Percentiles rank a stretch among this genome's conserved stretches.
phyloP scores from a whole-genome alignment of 2,329 filamentous ascomycete genomes.

The Fusarium avenaceum region DNA sequence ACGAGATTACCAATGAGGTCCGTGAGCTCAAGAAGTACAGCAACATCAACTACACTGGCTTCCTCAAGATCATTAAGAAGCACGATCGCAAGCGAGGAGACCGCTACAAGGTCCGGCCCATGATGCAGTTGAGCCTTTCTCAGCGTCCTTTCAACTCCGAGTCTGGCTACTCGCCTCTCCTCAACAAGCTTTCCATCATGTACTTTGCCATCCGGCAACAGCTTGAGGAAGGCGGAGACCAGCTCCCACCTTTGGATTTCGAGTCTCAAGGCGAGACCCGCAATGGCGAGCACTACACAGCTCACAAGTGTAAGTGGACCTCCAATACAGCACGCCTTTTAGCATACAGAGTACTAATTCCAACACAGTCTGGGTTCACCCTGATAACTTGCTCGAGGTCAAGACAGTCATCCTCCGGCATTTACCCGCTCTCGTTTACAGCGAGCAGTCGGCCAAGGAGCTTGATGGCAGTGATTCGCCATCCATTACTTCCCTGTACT shows the following conservation, averaged over 20 bases:
- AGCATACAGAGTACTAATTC: conserved; percentile 12
- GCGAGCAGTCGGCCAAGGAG: conserved; percentile 85
- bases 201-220: conserved; percentile 94
- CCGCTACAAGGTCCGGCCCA: conserved; percentile 87
- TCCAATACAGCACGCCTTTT: neutral
- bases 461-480: conserved; percentile 86
- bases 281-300: conserved; percentile 81
- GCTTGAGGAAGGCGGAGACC: conserved; percentile 68
- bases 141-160: conserved; percentile 95
- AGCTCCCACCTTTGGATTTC: conserved; percentile 60
- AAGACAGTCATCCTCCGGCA: conserved; percentile 95
- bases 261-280: conserved; percentile 68
- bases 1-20: conserved; percentile 89
- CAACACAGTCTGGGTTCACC: conserved; percentile 86
- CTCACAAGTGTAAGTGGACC: conserved; percentile 80
- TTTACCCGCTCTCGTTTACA: conserved; percentile 92
- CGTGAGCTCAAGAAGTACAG: conserved; percentile 96
- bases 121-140: conserved; percentile 91
- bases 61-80: conserved; percentile 98
- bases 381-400: conserved; percentile 94
- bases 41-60: conserved; percentile 96
- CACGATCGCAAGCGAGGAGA: conserved; percentile 93
- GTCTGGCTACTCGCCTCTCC: conserved; percentile 85
- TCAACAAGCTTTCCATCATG: conserved; percentile 93
- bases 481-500: conserved; percentile 94